phyloP scores from a whole-genome alignment of 345 rosid genomes.

The Heritiera fomes region DNA sequence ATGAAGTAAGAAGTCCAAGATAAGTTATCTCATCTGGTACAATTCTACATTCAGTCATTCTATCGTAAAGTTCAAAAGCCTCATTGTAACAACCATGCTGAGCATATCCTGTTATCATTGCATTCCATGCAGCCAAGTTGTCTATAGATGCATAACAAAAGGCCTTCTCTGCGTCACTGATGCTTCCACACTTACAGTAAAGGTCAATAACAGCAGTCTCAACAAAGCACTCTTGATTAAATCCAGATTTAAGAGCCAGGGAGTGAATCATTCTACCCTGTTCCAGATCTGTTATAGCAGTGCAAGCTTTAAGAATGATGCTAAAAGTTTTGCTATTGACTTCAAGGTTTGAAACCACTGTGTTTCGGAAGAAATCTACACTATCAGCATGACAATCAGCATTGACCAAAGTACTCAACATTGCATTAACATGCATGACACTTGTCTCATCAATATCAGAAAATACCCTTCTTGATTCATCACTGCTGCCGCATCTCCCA shows the following conservation, averaged over 20 bases:
- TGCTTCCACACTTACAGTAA: slow-evolving; percentile 49
- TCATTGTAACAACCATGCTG: slow-evolving; percentile 37
- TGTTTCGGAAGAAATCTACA: slow-evolving; percentile 33
- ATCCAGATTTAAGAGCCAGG: slow-evolving; percentile 34
- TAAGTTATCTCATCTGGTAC: slow-evolving; percentile 48
- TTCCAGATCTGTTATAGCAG: slow-evolving; percentile 39
- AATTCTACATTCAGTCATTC: slow-evolving; percentile 37
- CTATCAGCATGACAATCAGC: slow-evolving; percentile 33
- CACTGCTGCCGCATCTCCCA: slow-evolving; percentile 32
- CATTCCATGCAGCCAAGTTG: slow-evolving; percentile 48
- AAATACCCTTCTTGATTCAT: slow-evolving; percentile 33
- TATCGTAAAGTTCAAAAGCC: slow-evolving; percentile 34
- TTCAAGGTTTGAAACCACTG: slow-evolving; percentile 22
- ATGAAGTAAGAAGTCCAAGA: slow-evolving; percentile 47
- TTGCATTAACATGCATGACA: slow-evolving; percentile 31
- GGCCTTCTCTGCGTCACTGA: slow-evolving; percentile 37
- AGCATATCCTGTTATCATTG: slow-evolving; percentile 55
- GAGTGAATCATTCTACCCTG: slow-evolving; percentile 41
- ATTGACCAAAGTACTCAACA: slow-evolving; percentile 30
- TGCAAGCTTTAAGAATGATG: slow-evolving; percentile 41
- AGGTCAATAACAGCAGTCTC: slow-evolving; percentile 43
- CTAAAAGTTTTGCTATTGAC: slow-evolving; percentile 38
- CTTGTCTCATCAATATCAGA: slow-evolving; percentile 28
- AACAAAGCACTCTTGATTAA: slow-evolving; percentile 33
- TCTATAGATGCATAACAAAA: slow-evolving; percentile 27